Percentiles rank a stretch among this genome's conserved stretches.
Evolutionary conservation across 2,329 filamentous ascomycete species (phyloP).

Genomic region (Fusarium devonianum): DNA sequence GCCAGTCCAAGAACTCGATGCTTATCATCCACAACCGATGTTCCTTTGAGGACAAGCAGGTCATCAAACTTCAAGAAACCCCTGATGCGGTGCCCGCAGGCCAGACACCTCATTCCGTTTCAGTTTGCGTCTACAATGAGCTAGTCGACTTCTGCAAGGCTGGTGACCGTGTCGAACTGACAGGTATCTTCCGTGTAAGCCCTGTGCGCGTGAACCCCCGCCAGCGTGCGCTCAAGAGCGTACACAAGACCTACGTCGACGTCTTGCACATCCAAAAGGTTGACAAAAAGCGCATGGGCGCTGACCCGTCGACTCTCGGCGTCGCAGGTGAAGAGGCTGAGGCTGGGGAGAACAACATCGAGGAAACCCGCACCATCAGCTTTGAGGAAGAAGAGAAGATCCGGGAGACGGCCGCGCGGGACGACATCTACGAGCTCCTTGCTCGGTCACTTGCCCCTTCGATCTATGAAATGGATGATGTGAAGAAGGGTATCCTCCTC

Average conservation of each 20-base stretch:
- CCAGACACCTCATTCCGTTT: slow-evolving; percentile 96
- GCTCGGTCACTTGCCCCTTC: slow-evolving; percentile 91
- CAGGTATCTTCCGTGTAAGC: slow-evolving; percentile 94
- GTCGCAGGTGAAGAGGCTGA: slow-evolving; percentile 74
- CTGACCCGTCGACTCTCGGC: slow-evolving; percentile 87
- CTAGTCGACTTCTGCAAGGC: slow-evolving; percentile 98
- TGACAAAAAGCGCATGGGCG: slow-evolving; percentile 92
- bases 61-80: slow-evolving; percentile 98
- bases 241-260: slow-evolving; percentile 98
- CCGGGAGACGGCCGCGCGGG: slow-evolving; percentile 75
- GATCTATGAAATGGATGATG: slow-evolving; percentile 97
- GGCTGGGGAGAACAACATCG: slow-evolving; percentile 72
- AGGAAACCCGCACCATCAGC: slow-evolving; percentile 83
- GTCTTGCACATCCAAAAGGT: slow-evolving; percentile 96
- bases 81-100: slow-evolving; percentile 94
- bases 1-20: slow-evolving; percentile 92
- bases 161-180: slow-evolving; percentile 93
- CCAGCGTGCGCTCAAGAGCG: slow-evolving; percentile 88
- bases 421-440: slow-evolving; percentile 92
- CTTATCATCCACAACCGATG: slow-evolving; percentile 97
- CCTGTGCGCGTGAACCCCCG: slow-evolving; percentile 93
- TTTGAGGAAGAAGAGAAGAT: slow-evolving; percentile 92
- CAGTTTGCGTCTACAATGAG: slow-evolving; percentile 95
- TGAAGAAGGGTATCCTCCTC: slow-evolving; percentile 97
- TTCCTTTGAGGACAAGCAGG: slow-evolving; percentile 94